A percentile compares a stretch with the other conserved stretches of the same genome.
phyloP scores from a whole-genome alignment of 2,329 filamentous ascomycete species.

The Tolypocladium guangdongense region DNA sequence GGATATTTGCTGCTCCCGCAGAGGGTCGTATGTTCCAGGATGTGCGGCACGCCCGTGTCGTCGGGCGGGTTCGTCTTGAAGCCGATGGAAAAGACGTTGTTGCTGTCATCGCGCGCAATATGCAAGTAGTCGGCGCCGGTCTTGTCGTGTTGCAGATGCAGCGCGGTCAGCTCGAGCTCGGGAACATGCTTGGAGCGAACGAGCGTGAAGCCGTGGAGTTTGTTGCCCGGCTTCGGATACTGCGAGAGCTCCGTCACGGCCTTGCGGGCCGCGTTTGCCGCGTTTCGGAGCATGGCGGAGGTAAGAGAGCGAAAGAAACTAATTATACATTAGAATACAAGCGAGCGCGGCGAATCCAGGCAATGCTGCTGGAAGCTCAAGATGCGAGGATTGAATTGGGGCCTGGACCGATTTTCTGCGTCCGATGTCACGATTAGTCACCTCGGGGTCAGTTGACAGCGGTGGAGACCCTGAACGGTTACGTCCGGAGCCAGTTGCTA shows the following conservation, averaged over 20 bases:
- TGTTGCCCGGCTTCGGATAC: slow-evolving; percentile 70
- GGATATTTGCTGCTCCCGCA: slow-evolving; percentile 93
- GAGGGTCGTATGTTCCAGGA: slow-evolving; percentile 92
- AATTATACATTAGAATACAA: not conserved
- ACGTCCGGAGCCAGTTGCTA: not conserved
- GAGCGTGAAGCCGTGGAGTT: slow-evolving; percentile 88
- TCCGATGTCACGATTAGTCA: slow-evolving; percentile 3
- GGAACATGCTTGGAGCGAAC: slow-evolving; percentile 83
- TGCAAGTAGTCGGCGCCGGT: slow-evolving; percentile 95
- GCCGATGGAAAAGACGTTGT: slow-evolving; percentile 98
- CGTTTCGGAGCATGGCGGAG: slow-evolving; percentile 39
- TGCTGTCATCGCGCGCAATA: slow-evolving; percentile 87
- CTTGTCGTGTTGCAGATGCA: slow-evolving; percentile 87
- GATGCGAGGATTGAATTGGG: not conserved
- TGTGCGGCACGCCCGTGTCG: slow-evolving; percentile 91
- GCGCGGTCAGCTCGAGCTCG: slow-evolving; percentile 82
- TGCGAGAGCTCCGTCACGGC: slow-evolving; percentile 67
- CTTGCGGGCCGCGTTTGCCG: slow-evolving; percentile 39
- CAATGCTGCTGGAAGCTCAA: not conserved
- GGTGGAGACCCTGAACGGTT: not conserved
- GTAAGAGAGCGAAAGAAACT: not conserved
- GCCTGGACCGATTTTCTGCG: not conserved
- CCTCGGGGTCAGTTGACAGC: not conserved
- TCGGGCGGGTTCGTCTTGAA: slow-evolving; percentile 99
- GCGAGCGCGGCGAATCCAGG: not conserved